A percentile compares a stretch with the other conserved stretches of the same genome.
phyloP scores from a whole-genome alignment of 129 eudicot species.

The Dittrichia graveolens region DNA sequence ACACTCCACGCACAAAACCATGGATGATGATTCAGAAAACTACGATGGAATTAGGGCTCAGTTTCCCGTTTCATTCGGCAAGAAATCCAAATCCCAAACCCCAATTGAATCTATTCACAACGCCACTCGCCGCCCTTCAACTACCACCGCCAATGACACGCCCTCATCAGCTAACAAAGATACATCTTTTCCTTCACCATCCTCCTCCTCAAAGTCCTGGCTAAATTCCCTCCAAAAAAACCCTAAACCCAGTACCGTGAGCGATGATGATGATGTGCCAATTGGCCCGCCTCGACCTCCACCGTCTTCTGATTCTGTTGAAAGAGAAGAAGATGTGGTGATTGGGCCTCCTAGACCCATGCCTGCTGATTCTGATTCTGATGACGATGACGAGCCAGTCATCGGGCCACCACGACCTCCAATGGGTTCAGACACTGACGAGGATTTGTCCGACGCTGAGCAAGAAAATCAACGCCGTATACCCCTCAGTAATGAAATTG shows the following conservation, averaged over 20 bases:
- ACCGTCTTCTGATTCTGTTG: conserved; percentile 27
- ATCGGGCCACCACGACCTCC: conserved; percentile 74
- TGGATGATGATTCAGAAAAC: conserved; percentile 76
- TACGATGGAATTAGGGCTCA: conserved; percentile 69
- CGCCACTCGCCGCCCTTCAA: conserved; percentile 73
- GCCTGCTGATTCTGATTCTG: conserved; percentile 24
- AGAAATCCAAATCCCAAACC: conserved; percentile 73
- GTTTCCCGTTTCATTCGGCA: conserved; percentile 77
- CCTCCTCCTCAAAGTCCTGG: conserved; percentile 74
- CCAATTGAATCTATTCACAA: conserved; percentile 75
- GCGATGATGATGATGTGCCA: conserved; percentile 34
- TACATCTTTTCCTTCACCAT: conserved; percentile 47
- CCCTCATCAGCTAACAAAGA: conserved; percentile 24
- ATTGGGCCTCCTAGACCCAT: conserved; percentile 82
- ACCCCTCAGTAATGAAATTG: conserved; percentile 89
- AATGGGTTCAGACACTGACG: conserved; percentile 50
- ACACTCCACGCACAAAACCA: conserved; percentile 19
- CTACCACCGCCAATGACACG: conserved; percentile 24
- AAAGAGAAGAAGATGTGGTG: conserved; percentile 37
- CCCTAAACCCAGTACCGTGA: conserved; percentile 30
- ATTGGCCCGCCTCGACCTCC: conserved; percentile 72
- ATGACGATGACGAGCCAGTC: conserved; percentile 38
- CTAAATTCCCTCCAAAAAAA: conserved; percentile 52
- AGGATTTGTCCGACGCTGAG: conserved; percentile 53
- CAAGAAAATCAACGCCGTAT: conserved; percentile 48